Conservation (phyloP, 441 rosid species). For the Raphanus hybrid region DNA sequence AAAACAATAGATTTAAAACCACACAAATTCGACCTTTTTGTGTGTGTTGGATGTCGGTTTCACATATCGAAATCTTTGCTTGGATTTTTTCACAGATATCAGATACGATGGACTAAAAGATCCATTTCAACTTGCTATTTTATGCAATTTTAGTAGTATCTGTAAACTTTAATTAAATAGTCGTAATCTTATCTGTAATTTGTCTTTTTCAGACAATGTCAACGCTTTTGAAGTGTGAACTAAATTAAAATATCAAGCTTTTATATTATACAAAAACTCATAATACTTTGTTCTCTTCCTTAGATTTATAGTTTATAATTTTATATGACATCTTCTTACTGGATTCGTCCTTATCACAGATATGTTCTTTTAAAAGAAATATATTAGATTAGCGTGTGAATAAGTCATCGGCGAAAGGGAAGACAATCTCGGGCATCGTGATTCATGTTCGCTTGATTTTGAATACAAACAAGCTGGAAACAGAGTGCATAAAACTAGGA, state of each 20-base stretch:
- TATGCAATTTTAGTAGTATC: conserved; percentile 1
- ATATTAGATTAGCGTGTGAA: conserved; percentile 15
- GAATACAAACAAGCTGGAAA: conserved; percentile 25
- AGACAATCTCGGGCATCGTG: conserved; percentile 38
- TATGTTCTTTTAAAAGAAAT: background rate
- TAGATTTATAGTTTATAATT: conserved; percentile 9
- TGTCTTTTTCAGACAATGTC: conserved; percentile 26
- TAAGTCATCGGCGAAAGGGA: conserved; percentile 27
- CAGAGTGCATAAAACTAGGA: conserved; percentile 20
- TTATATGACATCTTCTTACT: background rate
- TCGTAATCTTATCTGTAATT: conserved; percentile 25
- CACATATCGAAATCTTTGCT: conserved; percentile 17
- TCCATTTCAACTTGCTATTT: conserved; percentile 24
- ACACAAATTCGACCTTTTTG: conserved; percentile 6
- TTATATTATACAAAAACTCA: background rate
- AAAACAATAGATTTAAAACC: background rate
- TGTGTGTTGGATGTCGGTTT: conserved; percentile 10
- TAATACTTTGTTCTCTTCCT: background rate
- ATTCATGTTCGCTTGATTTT: conserved; percentile 32
- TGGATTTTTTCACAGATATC: conserved; percentile 10
- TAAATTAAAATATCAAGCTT: background rate
- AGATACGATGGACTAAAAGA: conserved; percentile 26
- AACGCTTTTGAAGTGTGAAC: conserved; percentile 33
- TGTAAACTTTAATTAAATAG: conserved; percentile 3
- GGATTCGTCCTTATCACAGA: background rate